Evolutionary conservation across 1,284 basidiomycete species (phyloP).

Genomic region (Earliella scabrosa): DNA sequence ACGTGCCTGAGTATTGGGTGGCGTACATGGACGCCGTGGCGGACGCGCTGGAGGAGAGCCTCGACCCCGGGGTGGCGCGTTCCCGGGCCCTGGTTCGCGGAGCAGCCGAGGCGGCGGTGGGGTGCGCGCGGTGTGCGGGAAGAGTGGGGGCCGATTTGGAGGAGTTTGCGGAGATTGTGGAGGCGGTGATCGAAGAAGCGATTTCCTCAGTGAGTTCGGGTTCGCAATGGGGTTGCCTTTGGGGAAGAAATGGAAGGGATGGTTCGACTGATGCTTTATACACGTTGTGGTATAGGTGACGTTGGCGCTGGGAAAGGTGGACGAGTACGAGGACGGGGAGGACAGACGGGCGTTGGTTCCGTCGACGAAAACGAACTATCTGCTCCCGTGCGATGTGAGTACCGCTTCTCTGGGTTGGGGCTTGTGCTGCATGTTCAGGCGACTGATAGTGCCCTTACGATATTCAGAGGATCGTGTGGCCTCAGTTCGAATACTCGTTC

Average conservation of each 20-base stretch:
- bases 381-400: constrained; percentile 12
- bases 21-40: constrained; percentile 13
- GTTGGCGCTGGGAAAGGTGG: not conserved
- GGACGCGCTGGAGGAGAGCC: not conserved
- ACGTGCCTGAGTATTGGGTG: constrained; percentile 16
- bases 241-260: not conserved
- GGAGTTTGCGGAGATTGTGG: constrained; percentile 15
- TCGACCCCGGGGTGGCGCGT: constrained; percentile 12
- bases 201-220: constrained; percentile 9
- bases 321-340: constrained; percentile 1
- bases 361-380: constrained; percentile 6
- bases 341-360: not conserved
- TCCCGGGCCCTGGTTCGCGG: constrained; percentile 1
- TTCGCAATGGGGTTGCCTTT: not conserved
- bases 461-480: constrained; percentile 2
- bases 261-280: not conserved
- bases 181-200: constrained; percentile 14
- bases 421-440: too few species aligned
- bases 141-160: constrained; percentile 14
- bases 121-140: constrained; percentile 12
- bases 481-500: constrained; percentile 9
- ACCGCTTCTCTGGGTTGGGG: too few species aligned
- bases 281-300: constrained; percentile 5
- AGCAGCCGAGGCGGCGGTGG: constrained; percentile 9
- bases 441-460: not conserved